Evolutionary conservation across 1,284 basidiomycete species (phyloP), one percentile per base, ranked within the genome.

Genomic region (Trichosporon sp.): DNA sequence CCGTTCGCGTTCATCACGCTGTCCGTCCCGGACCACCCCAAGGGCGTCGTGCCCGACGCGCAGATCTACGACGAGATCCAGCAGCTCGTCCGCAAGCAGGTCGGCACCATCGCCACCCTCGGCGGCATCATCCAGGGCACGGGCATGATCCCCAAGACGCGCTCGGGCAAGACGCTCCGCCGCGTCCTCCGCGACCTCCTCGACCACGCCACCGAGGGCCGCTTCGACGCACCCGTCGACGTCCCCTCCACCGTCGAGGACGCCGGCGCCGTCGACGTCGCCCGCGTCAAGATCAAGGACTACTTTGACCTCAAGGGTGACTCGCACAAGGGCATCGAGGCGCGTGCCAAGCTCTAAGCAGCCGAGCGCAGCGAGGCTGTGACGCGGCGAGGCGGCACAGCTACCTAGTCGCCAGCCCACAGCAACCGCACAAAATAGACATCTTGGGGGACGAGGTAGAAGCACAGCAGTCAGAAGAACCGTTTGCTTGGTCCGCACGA

Each of bases 41-140:
- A 31, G 65, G n/a, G n/a, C 35, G 91, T 89, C 78, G 89, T 93
- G 76, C 80, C 85, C 3, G 83, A 85, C 66, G 85, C 92, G 72
- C 91, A 94, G 81, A 76, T 86, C 3, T 85, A 83, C 1, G 72
- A 76, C 64, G 88, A 98, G 62, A 76, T 85, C 69, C 95, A 96
- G 84, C 93, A 96, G 83, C 89, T 97, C 71, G 94, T 98, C 11
- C 89, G 95, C 77, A 94, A 93, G 83, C 90, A 91, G 62, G 95
- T 95, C 74, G 93, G 93, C 5, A 92, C 93, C 4, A 96, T 96
- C 82, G 93, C 95, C 0, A 89, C 91, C n/a, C 94, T 94, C 62
- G 95, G 95, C 88, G 91, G 90, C 83, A 88, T 96, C 81, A 85
- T 96, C 76, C 72, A 72, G 72, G 90, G 95, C 73, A 76, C 80